A percentile compares a stretch with the other conserved stretches of the same genome.
phyloP scores from a whole-genome alignment of 23 red algal species.

The Gracilaria domingensis region DNA sequence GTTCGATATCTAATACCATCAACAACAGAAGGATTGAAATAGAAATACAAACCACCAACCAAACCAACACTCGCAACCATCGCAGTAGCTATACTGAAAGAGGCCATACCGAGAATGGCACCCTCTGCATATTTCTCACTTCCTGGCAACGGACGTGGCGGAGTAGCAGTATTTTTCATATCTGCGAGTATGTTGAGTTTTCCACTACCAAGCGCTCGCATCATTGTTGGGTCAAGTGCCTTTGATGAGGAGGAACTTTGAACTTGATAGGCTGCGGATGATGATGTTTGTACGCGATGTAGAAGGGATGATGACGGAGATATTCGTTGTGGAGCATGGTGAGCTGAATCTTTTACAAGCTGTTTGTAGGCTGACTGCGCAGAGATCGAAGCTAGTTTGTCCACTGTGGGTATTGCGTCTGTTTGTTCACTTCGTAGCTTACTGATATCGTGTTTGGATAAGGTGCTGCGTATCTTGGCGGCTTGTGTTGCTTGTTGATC shows the following conservation, averaged over 20 bases:
- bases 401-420: not conserved
- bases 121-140: conserved; percentile 61
- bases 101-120: conserved; percentile 44
- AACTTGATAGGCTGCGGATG: not conserved
- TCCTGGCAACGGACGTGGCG: conserved; percentile 29
- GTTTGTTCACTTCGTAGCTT: not conserved
- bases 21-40: conserved; percentile 38
- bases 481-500: conserved; percentile 51
- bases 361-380: conserved; percentile 56
- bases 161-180: not conserved
- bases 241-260: not conserved
- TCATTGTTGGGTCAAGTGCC: conserved; percentile 25
- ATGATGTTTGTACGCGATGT: not conserved
- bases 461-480: conserved; percentile 32
- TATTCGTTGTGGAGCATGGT: conserved; percentile 13
- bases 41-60: conserved; percentile 5
- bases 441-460: conserved; percentile 23
- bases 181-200: conserved; percentile 39
- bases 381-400: conserved; percentile 52
- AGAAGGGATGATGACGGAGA: not conserved
- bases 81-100: conserved; percentile 51
- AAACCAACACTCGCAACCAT: conserved; percentile 46
- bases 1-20: conserved; percentile 8
- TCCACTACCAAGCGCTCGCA: conserved; percentile 43
- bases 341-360: not conserved